These are phyloP conservation scores for Erigeron canadensis DNA, from an alignment of 129 eudicot genomes.

Conservation along the genomic window DNA sequence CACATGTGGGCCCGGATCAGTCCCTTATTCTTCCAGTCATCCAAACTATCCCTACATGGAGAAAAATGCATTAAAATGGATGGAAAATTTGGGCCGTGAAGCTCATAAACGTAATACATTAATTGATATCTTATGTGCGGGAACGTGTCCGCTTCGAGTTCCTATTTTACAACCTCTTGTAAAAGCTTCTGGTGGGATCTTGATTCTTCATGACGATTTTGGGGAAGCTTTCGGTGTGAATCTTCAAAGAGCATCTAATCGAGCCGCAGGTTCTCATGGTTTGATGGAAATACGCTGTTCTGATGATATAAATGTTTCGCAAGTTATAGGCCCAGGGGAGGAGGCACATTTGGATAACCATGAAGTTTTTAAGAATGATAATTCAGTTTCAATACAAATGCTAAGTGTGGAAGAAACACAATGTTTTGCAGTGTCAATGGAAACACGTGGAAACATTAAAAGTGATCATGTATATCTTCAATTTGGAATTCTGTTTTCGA, in stretches of 20 bases:
- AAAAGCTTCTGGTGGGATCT: constrained; percentile 87
- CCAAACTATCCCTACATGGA: constrained; percentile 93
- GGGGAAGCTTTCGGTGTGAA: constrained; percentile 98
- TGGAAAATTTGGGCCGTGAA: constrained; percentile 86
- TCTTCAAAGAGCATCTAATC: constrained; percentile 78
- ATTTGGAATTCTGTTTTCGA: constrained; percentile 65
- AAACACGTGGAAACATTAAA: constrained; percentile 63
- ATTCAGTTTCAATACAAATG: constrained; percentile 67
- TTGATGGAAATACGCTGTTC: constrained; percentile 88
- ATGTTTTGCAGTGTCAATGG: constrained; percentile 86
- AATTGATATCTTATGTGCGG: constrained; percentile 85
- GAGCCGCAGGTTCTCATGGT: constrained; percentile 92
- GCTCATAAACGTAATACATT: constrained; percentile 64
- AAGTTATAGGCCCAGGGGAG: constrained; percentile 95
- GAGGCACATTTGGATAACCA: constrained; percentile 69
- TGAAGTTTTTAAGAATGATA: constrained; percentile 72
- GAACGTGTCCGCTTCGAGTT: constrained; percentile 85
- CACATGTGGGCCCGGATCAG: constrained; percentile 91
- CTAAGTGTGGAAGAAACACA: constrained; percentile 92
- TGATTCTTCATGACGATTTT: constrained; percentile 89
- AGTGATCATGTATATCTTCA: constrained; percentile 79
- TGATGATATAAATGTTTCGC: constrained; percentile 60
- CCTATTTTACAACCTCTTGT: constrained; percentile 87
- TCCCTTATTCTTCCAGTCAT: constrained; percentile 77
- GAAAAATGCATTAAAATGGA: constrained; percentile 83